phyloP scores from a whole-genome alignment of 306 rosid genomes.

The Styphnolobium japonicum region DNA sequence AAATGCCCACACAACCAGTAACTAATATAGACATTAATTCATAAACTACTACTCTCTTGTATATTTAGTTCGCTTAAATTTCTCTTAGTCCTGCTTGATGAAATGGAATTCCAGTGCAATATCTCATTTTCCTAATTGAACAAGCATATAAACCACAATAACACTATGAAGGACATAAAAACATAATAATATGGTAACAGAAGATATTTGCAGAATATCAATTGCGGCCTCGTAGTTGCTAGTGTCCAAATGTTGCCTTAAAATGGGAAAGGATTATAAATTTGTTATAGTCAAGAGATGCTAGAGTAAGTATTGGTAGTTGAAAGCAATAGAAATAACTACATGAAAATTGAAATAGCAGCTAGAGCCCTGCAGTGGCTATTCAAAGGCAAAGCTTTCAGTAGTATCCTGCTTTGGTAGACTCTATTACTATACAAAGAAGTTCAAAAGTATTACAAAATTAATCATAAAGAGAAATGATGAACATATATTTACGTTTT shows the following conservation, averaged over 20 bases:
- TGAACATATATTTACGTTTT: background rate
- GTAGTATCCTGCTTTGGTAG: background rate
- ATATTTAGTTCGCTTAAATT: background rate
- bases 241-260: background rate
- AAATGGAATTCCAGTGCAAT: background rate
- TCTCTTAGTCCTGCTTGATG: background rate
- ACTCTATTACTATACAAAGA: background rate
- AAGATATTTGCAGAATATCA: background rate
- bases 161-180: background rate
- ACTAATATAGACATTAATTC: background rate
- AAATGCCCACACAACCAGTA: background rate
- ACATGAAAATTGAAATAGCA: background rate
- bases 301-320: background rate
- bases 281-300: background rate
- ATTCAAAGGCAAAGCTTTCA: background rate
- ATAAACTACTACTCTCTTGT: background rate
- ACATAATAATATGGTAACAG: background rate
- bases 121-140: background rate
- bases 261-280: background rate
- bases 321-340: slow-evolving; percentile 6
- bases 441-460: background rate
- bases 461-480: background rate
- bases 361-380: background rate
- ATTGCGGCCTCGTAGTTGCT: background rate
- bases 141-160: background rate